phyloP scores from a whole-genome alignment of 768 basidiomycete genomes.

The Leccinellum rugosiceps region DNA sequence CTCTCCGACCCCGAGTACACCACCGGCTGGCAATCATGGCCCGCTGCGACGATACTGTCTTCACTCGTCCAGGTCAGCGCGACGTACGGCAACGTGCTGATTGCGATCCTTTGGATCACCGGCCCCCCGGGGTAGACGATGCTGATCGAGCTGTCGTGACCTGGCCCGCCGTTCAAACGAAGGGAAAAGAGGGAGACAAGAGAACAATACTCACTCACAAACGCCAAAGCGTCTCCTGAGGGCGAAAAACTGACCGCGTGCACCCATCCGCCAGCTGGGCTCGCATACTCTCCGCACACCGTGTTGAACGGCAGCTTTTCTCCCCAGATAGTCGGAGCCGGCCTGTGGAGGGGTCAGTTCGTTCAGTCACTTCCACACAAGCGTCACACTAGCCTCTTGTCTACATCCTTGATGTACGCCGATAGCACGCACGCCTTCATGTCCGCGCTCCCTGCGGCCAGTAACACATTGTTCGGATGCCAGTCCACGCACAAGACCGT shows the following conservation, averaged over 20 bases:
- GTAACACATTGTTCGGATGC: conserved; percentile 98
- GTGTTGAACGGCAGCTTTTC: conserved; percentile 98
- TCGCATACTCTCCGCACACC: conserved; percentile 89
- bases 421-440: conserved; percentile 98
- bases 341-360: conserved; percentile 45
- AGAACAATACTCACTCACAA: conserved; percentile 67
- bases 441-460: conserved; percentile 96
- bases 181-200: background rate
- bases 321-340: conserved; percentile 91
- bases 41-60: conserved; percentile 81
- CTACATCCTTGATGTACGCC: conserved; percentile 97
- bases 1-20: conserved; percentile 71
- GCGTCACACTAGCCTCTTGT: conserved; percentile 65
- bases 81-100: conserved; percentile 76
- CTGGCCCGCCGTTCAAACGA: conserved; percentile 38
- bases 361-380: background rate
- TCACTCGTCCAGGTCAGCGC: conserved; percentile 87
- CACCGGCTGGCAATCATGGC: conserved; percentile 96
- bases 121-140: conserved; percentile 89
- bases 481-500: conserved; percentile 94
- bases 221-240: conserved; percentile 90
- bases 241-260: conserved; percentile 96
- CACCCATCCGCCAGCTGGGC: conserved; percentile 94
- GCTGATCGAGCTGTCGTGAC: conserved; percentile 92
- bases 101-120: conserved; percentile 67